Percentiles rank a stretch among this genome's conserved stretches.
These are phyloP conservation scores for Fusarium subglutinans DNA, from an alignment of 2,329 filamentous ascomycete species.

Conservation along the genomic window DNA sequence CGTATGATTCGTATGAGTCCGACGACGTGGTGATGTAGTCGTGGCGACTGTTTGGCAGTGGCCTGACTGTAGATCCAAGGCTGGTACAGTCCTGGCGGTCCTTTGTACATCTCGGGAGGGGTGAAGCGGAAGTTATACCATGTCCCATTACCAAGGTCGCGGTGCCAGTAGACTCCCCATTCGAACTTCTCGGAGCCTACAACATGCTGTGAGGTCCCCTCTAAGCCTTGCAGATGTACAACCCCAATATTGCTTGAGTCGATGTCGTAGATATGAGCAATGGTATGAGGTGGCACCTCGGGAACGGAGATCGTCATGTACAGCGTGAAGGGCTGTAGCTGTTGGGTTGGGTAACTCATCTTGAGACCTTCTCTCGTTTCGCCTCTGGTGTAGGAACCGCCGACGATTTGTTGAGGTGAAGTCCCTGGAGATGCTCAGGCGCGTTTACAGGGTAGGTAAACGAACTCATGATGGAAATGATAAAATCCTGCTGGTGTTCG, in stretches of 20 bases:
- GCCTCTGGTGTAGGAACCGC: not conserved
- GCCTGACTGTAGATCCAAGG: slow-evolving; percentile 30
- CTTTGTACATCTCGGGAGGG: not conserved
- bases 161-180: slow-evolving; percentile 51
- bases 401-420: not conserved
- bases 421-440: not conserved
- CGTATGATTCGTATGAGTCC: slow-evolving; percentile 45
- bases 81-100: slow-evolving; percentile 15
- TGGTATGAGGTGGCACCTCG: slow-evolving; percentile 3
- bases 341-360: slow-evolving; percentile 31
- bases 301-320: slow-evolving; percentile 41
- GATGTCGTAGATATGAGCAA: slow-evolving; percentile 15
- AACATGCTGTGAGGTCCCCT: slow-evolving; percentile 30
- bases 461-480: not conserved
- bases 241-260: slow-evolving; percentile 12
- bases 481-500: not conserved
- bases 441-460: not conserved
- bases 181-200: slow-evolving; percentile 44
- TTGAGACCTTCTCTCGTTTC: not conserved
- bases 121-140: slow-evolving; percentile 39
- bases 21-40: slow-evolving; percentile 43
- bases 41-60: slow-evolving; percentile 39
- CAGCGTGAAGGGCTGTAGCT: slow-evolving; percentile 36
- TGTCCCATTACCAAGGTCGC: slow-evolving; percentile 37
- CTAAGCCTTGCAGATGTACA: slow-evolving; percentile 23